Percentiles rank a stretch among this genome's conserved stretches.
phyloP scores from a whole-genome alignment of 495 filamentous ascomycete genomes.

The Penicillium antarcticum region DNA sequence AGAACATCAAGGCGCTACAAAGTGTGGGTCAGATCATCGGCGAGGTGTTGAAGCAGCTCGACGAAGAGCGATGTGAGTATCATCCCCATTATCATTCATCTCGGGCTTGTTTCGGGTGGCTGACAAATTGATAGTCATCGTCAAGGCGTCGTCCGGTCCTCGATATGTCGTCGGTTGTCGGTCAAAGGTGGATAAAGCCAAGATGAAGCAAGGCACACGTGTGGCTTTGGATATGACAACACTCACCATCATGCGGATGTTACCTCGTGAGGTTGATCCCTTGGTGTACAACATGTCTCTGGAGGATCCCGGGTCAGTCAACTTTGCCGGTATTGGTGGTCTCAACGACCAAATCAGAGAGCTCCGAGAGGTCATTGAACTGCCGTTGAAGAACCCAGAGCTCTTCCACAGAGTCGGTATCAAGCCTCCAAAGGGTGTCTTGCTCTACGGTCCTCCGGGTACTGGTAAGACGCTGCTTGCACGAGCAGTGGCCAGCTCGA shows the following conservation, averaged over 20 bases:
- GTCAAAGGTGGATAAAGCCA: conserved; percentile 93
- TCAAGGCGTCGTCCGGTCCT: conserved; percentile 94
- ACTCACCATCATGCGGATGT: conserved; percentile 99
- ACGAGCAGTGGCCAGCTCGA: conserved; percentile 89
- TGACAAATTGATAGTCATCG: conserved; percentile 52
- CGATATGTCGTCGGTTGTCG: conserved; percentile 98
- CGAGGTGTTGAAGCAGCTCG: conserved; percentile 96
- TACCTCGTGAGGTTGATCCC: conserved; percentile 97
- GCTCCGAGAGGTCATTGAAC: conserved; percentile 94
- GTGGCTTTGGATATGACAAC: conserved; percentile 99
- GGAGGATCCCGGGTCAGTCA: conserved; percentile 96
- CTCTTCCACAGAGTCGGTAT: conserved; percentile 96
- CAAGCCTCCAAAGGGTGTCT: conserved; percentile 96
- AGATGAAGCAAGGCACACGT: conserved; percentile 96
- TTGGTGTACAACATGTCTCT: conserved; percentile 99
- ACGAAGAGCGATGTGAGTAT: conserved; percentile 89
- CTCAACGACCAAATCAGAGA: conserved; percentile 99
- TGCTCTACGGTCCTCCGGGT: conserved; percentile 96
- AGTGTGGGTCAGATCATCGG: conserved; percentile 99
- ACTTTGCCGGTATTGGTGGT: conserved; percentile 98
- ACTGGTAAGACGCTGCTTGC: conserved; percentile 97
- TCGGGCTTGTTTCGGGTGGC: background rate
- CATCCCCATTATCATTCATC: background rate
- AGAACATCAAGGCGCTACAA: conserved; percentile 99
- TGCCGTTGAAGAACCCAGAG: conserved; percentile 98